Evolutionary conservation across 225 moss, liverwort and hornwort genomes (phyloP), one percentile per base, ranked within the genome.

Genomic region (Bryum argenteum): DNA sequence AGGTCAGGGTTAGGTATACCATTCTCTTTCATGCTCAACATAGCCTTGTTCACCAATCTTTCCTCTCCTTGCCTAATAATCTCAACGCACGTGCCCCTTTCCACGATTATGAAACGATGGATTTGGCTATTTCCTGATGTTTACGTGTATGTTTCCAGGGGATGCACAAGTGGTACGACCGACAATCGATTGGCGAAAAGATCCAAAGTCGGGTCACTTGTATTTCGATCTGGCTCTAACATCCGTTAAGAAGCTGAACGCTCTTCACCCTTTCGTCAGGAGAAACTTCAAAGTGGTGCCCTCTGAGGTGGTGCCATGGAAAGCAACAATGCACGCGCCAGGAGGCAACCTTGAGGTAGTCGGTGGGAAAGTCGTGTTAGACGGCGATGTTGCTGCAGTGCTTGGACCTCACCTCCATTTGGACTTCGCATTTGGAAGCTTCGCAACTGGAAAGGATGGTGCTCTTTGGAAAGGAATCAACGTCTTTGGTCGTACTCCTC

Each of bases 1-100:
- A 93, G 81, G 78, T 83, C 84, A 81, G 93, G 95, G 62, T 75
- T 96, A 67, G 95, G 95, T 96, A 80, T 41, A 11, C 26, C 41
- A 39, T 54, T 60, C 58, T 58, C 5, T 12, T 52, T 12, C 2
- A 14, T 75, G 54, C 17, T 55, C 51, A 63, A 22, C 55, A 38
- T 52, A 26, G 28, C 3, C 53, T 24, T 44, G n/a, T 43, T 71
- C 6, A 26, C 20, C 28, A 26, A 3, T 58, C 28, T 56, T 5
- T 33, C 0, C 8, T 71, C 18, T 58, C 37, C 39, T 70, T 70
- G 79, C 63, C 42, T 44, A 11, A 61, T 12, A 37, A 61, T 39
- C 39, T 59, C 11, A 39, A 6, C 61, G 11, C 38, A 19, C 12
- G 12, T 19, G 33, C 33, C 33, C 33, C 7, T 33, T 28, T 33